Evolutionary conservation across 2,329 filamentous ascomycete genomes (phyloP), one percentile per base, ranked within the genome.

Genomic region (Hypoxylon sp.): DNA sequence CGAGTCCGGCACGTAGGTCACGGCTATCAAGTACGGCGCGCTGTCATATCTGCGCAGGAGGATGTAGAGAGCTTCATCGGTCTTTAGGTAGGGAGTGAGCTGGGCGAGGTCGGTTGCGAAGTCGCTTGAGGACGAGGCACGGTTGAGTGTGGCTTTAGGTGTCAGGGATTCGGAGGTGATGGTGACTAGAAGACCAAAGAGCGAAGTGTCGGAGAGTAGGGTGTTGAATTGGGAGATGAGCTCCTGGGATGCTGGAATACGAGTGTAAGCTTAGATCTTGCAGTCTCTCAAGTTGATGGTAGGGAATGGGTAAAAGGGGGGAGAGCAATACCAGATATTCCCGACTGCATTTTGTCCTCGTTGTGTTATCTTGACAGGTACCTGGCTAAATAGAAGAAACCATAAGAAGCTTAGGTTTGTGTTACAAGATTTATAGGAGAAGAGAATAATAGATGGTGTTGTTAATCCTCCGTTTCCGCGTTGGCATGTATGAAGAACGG

Each of bases 1-100:
- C 1, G 82, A 68, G 70, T 93, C 88, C 17, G 90, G 90, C 4
- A 94, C 84, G 69, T 91, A 94, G 25, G 89, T 91, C 25, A 92
- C 75, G 34, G 86, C 88, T 17, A 88, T 73, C 58, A 91, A 84
- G 59, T 71, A 72, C n/a, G 80, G 81, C 3, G 75, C 70, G 26
- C 71, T 68, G 41, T 83, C 77, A 69, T 86, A 79, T 46, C 87
- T 84, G 37, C 89, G 87, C 30, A 94, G 82, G 63, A 94, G 81
- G 62, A 90, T 78, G 74, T 92, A 94, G 34, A 88, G 78, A 0
- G 90, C 85, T 47, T 80, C 79, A 60, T 86, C 84, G 51, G 83
- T 78, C 63, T 84, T 81, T 60, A 93, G 75, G 68, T 88, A 80
- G 7, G 82, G 73, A 43, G 80, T 71, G 12, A 94, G 79, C 47